Percentiles rank a stretch among this genome's conserved stretches.
phyloP scores from a whole-genome alignment of 2,329 filamentous ascomycete species.

The Phyllachora maydis region DNA sequence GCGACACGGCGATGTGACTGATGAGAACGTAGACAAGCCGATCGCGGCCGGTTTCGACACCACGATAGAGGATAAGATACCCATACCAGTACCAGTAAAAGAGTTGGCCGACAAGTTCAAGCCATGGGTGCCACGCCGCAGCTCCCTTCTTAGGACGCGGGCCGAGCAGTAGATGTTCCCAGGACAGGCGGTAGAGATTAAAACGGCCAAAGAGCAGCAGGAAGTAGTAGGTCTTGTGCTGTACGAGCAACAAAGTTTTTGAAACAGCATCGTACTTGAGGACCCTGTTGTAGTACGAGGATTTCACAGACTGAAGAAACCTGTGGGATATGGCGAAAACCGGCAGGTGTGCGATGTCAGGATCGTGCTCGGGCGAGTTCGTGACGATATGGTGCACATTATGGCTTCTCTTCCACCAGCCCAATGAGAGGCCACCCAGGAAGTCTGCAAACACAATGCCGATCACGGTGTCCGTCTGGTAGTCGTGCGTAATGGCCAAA shows the following conservation, averaged over 20 bases:
- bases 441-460: slow-evolving; percentile 84
- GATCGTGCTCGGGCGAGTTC: slow-evolving; percentile 86
- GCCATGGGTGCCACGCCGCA: slow-evolving; percentile 64
- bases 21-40: slow-evolving; percentile 59
- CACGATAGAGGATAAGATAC: slow-evolving; percentile 57
- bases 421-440: slow-evolving; percentile 69
- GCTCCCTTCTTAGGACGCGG: slow-evolving; percentile 54
- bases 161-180: slow-evolving; percentile 52
- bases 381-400: slow-evolving; percentile 96
- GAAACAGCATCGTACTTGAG: slow-evolving; percentile 64
- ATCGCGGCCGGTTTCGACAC: slow-evolving; percentile 46
- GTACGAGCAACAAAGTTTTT: slow-evolving; percentile 47
- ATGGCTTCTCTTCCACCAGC: slow-evolving; percentile 95
- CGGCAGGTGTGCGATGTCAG: slow-evolving; percentile 81
- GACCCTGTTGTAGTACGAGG: slow-evolving; percentile 64
- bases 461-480: slow-evolving; percentile 62
- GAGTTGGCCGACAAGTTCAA: slow-evolving; percentile 56
- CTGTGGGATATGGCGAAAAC: slow-evolving; percentile 76
- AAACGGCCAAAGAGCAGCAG: slow-evolving; percentile 66
- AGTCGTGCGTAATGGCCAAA: slow-evolving; percentile 91
- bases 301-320: slow-evolving; percentile 51
- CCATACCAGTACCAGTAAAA: slow-evolving; percentile 83
- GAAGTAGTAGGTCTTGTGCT: slow-evolving; percentile 69
- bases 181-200: slow-evolving; percentile 70
- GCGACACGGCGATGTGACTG: slow-evolving; percentile 63